Evolutionary conservation across 2,329 filamentous ascomycete genomes (phyloP).

Genomic region (Cladophialophora psammophila): DNA sequence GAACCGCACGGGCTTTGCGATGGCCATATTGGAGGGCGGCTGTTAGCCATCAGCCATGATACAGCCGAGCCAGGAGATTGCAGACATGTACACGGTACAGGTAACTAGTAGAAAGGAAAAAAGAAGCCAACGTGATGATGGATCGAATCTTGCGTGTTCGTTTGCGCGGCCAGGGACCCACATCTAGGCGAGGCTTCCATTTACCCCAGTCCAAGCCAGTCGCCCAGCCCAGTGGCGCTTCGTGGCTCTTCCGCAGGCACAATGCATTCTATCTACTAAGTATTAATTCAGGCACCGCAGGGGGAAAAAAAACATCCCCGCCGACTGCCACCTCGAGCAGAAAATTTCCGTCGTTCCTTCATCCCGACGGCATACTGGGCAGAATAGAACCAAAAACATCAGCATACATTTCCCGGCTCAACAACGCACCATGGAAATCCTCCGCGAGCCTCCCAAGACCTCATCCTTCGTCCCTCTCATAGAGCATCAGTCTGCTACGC

Average conservation of each 20-base stretch:
- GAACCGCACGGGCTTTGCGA: conserved; percentile 83
- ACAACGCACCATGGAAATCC: conserved; percentile 50
- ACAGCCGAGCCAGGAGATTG: not conserved
- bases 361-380: not conserved
- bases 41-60: conserved; percentile 30
- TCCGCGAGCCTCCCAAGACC: conserved; percentile 48
- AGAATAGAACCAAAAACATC: conserved; percentile 7
- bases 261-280: not conserved
- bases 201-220: not conserved
- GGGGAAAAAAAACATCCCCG: not conserved
- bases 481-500: conserved; percentile 57
- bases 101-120: not conserved
- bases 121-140: conserved; percentile 3
- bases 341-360: conserved; percentile 6
- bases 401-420: not conserved
- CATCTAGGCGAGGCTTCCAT: not conserved
- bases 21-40: conserved; percentile 67
- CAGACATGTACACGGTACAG: not conserved
- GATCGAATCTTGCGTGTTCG: not conserved
- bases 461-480: conserved; percentile 53
- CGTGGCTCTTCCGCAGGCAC: not conserved
- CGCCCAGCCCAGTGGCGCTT: too few species aligned
- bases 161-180: not conserved
- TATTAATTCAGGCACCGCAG: not conserved
- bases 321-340: not conserved